Conservation (phyloP, 345 rosid species). For the Rhodomyrtus tomentosa region DNA sequence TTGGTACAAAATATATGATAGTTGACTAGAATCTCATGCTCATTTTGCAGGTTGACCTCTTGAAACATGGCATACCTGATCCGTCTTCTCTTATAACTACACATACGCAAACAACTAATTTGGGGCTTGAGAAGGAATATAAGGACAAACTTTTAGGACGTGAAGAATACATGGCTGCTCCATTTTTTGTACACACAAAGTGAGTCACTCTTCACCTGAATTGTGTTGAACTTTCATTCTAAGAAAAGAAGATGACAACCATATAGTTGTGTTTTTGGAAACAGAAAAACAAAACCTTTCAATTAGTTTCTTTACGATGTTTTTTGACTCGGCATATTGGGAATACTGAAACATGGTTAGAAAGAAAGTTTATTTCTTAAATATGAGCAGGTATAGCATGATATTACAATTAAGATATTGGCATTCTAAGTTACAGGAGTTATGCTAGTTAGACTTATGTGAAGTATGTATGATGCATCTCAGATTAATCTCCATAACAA, state of each 20-base stretch:
- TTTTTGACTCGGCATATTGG: neutral
- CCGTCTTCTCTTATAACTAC: conserved; percentile 43
- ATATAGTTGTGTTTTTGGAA: neutral
- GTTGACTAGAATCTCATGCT: neutral
- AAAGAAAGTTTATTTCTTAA: neutral
- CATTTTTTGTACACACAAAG: conserved; percentile 74
- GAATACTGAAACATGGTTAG: neutral
- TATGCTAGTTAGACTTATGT: neutral
- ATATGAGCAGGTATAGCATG: neutral
- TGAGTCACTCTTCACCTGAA: conserved; percentile 23
- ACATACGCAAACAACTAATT: conserved; percentile 30
- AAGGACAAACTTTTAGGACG: conserved; percentile 34
- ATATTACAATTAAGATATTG: neutral
- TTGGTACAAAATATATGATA: neutral
- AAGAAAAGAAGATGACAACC: neutral
- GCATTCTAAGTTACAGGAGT: neutral
- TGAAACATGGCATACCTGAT: conserved; percentile 81
- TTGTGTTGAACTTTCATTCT: neutral
- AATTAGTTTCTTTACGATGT: neutral
- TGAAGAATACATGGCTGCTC: conserved; percentile 62
- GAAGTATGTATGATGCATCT: neutral
- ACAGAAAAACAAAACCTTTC: neutral
- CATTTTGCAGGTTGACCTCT: conserved; percentile 55
- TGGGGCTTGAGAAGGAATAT: conserved; percentile 38
- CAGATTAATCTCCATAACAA: neutral